Conservation (phyloP, 2,329 filamentous ascomycete species). For the Xylariaceae sp. region DNA sequence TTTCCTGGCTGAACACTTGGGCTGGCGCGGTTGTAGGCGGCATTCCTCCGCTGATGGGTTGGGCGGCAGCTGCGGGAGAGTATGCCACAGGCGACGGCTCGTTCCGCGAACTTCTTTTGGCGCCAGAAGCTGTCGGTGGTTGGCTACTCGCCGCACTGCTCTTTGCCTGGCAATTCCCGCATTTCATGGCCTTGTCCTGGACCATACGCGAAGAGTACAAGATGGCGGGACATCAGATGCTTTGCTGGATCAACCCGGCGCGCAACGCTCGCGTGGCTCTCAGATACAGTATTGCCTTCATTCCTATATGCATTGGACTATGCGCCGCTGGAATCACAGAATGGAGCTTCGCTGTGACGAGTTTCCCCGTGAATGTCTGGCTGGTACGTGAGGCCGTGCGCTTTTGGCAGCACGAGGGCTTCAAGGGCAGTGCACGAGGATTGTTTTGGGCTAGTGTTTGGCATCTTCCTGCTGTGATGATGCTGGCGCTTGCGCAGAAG, state of each 20-base stretch:
- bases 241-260: slow-evolving; percentile 80
- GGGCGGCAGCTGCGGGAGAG: slow-evolving; percentile 90
- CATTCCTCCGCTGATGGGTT: slow-evolving; percentile 95
- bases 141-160: slow-evolving; percentile 83
- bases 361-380: slow-evolving; percentile 79
- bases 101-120: slow-evolving; percentile 73
- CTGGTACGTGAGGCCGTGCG: slow-evolving; percentile 70
- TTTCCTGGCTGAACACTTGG: slow-evolving; percentile 90
- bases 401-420: slow-evolving; percentile 76
- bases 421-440: slow-evolving; percentile 72
- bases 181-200: slow-evolving; percentile 94
- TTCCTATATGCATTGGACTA: slow-evolving; percentile 77
- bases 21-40: slow-evolving; percentile 86
- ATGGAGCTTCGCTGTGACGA: slow-evolving; percentile 76
- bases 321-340: slow-evolving; percentile 79
- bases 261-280: slow-evolving; percentile 83
- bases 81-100: slow-evolving; percentile 69
- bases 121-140: slow-evolving; percentile 62
- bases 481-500: slow-evolving; percentile 87
- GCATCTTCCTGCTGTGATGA: slow-evolving; percentile 86
- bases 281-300: slow-evolving; percentile 77
- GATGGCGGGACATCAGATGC: slow-evolving; percentile 62
- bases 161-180: slow-evolving; percentile 96
- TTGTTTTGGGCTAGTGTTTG: slow-evolving; percentile 98
- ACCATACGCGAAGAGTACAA: slow-evolving; percentile 86